Percentiles rank a stretch among this genome's conserved stretches.
Evolutionary conservation across 2,329 filamentous ascomycete genomes (phyloP).

Genomic region (Coleophoma eucalyptorum): DNA sequence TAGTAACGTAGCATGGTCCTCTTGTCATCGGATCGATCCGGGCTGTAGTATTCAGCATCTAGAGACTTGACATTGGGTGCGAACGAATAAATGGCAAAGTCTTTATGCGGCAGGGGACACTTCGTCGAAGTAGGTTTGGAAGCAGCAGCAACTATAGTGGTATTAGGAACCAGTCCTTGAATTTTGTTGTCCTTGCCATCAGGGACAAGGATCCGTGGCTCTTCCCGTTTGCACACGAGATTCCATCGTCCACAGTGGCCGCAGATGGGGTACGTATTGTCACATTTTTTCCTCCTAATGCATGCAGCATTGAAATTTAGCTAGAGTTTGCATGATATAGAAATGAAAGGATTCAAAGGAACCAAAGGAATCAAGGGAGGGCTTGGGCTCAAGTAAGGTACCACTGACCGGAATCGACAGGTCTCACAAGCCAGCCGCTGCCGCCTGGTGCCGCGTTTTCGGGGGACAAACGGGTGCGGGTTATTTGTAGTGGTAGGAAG

Average conservation of each 20-base stretch:
- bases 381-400: background rate
- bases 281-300: slow-evolving; percentile 4
- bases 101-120: background rate
- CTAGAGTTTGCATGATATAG: background rate
- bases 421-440: background rate
- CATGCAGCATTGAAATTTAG: background rate
- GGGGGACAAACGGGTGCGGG: background rate
- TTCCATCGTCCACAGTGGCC: slow-evolving; percentile 2
- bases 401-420: background rate
- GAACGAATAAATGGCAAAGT: background rate
- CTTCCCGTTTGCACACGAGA: slow-evolving; percentile 3
- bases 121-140: background rate
- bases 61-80: background rate
- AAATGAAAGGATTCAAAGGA: background rate
- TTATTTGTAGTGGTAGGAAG: background rate
- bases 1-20: slow-evolving; percentile 6
- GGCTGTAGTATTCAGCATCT: background rate
- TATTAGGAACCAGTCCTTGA: background rate
- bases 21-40: background rate
- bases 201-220: background rate
- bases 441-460: background rate
- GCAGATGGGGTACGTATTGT: slow-evolving; percentile 1
- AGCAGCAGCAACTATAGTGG: background rate
- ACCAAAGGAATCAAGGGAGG: background rate
- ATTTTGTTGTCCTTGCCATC: background rate